Conservation (phyloP, 495 filamentous ascomycete genomes). For the Xylaria curta region DNA sequence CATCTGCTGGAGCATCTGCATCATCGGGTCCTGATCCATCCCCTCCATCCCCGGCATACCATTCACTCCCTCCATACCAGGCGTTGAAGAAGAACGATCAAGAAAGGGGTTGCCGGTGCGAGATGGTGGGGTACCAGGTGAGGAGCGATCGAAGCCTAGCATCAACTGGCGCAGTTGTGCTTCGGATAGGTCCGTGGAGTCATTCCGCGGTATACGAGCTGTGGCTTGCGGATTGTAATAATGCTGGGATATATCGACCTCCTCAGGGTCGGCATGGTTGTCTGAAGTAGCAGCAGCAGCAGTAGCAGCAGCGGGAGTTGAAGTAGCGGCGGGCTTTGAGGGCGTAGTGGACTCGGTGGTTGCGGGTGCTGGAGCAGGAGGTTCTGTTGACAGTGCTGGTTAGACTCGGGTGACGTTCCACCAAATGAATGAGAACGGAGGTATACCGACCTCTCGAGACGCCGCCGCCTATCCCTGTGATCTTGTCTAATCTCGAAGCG, state of each 20-base stretch:
- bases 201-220: conserved; percentile 38
- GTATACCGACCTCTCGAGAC: conserved; percentile 52
- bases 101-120: conserved; percentile 25
- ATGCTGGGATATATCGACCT: conserved; percentile 73
- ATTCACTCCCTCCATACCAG: conserved; percentile 28
- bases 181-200: conserved; percentile 42
- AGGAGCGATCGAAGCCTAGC: conserved; percentile 41
- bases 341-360: conserved; percentile 20
- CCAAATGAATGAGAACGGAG: neutral
- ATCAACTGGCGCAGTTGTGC: conserved; percentile 54
- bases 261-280: conserved; percentile 67
- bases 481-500: conserved; percentile 78
- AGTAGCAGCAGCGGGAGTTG: conserved; percentile 31
- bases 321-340: conserved; percentile 21
- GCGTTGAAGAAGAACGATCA: conserved; percentile 41
- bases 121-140: conserved; percentile 27
- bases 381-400: conserved; percentile 10
- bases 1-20: conserved; percentile 50
- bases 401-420: conserved; percentile 2
- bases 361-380: conserved; percentile 24
- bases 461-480: conserved; percentile 78
- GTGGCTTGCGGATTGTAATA: conserved; percentile 58
- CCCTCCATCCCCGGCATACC: conserved; percentile 34
- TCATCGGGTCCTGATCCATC: conserved; percentile 42
- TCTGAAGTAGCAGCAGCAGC: conserved; percentile 28